Evolutionary conservation across 371 early-diverging fungal genomes (phyloP), one percentile per base, ranked within the genome.

Genomic region (Sporodiniella umbellata): DNA sequence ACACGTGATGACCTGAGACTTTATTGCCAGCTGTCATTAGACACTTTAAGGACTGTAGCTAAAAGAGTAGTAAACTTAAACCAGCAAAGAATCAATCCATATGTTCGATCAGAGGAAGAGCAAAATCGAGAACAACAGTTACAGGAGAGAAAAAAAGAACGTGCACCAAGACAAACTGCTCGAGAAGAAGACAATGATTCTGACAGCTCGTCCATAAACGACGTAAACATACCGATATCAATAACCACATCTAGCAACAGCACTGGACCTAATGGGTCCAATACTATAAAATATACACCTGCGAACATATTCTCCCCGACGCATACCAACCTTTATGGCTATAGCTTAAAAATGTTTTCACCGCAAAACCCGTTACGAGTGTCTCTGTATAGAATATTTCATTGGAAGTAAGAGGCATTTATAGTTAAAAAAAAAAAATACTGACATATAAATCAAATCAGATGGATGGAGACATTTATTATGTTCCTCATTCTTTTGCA

Each of bases 381-480:
- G 24, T 30, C 43, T 22, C 52, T 71, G 28, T 62, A 62, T 4
- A 51, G 25, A 10, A 48, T 64, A 4, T n/a, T 71, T 22, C 48
- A 46, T 18, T 68, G 63, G 65, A 67, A 54, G 71, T 71, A 67
- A 54, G 58, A 19, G 8, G 8, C 11, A 14, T 15, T 31, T 1
- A 28, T 23, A 30, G 10, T 2, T 18, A 19, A 14, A 11, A 7
- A 8, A n/a, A 31, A 39, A 15, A 21, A 57, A 12, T 19, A n/a
- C 37, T 11, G 11, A 25, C 17, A 3, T 33, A 26, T 23, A 42
- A 42, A 42, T n/a, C n/a, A n/a, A 7, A 28, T 42, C 21, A 85
- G 85, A 52, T 82, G 83, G 83, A 62, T 70, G 12, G 86, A 85
- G 44, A 56, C 78, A 0, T 52, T 72, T 7, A 62, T 83, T 23